Evolutionary conservation across 2,329 filamentous ascomycete genomes (phyloP).

Genomic region (Diplocarpon rosae): DNA sequence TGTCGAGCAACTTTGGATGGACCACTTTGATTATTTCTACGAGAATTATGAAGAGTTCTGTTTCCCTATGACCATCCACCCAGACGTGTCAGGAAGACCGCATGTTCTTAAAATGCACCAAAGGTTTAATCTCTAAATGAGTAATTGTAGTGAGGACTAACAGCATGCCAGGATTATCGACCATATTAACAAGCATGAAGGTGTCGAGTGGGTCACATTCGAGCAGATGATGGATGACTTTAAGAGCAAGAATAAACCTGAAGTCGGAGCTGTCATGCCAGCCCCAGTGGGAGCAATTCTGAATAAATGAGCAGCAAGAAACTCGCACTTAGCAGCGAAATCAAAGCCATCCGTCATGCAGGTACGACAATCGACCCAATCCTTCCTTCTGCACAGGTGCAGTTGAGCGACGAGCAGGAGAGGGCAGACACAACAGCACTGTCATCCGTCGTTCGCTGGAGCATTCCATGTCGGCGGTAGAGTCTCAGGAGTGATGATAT

Average conservation of each 20-base stretch:
- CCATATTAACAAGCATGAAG: slow-evolving; percentile 50
- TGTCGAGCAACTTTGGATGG: slow-evolving; percentile 30
- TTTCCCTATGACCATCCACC: slow-evolving; percentile 69
- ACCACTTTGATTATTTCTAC: slow-evolving; percentile 66
- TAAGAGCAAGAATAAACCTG: slow-evolving; percentile 50
- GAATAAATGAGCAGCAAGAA: slow-evolving; percentile 1
- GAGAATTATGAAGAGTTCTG: slow-evolving; percentile 67
- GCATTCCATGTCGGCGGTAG: too few species aligned
- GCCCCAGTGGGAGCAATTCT: slow-evolving; percentile 26
- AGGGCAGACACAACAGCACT: too few species aligned
- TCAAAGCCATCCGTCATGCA: too few species aligned
- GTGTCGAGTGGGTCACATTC: slow-evolving; percentile 59
- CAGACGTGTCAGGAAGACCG: slow-evolving; percentile 59
- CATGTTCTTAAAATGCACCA: slow-evolving; percentile 67
- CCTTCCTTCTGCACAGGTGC: too few species aligned
- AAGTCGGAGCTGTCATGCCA: slow-evolving; percentile 49
- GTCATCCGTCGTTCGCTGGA: too few species aligned
- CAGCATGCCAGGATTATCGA: slow-evolving; percentile 61
- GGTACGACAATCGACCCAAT: too few species aligned
- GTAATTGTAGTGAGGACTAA: slow-evolving; percentile 42
- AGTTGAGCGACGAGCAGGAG: too few species aligned
- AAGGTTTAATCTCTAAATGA: slow-evolving; percentile 32
- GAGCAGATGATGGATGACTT: slow-evolving; percentile 64
- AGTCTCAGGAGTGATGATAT: too few species aligned
- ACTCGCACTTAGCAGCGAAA: too few species aligned